phyloP scores from a whole-genome alignment of 2,329 filamentous ascomycete species.

The Exophiala alcalophila region DNA sequence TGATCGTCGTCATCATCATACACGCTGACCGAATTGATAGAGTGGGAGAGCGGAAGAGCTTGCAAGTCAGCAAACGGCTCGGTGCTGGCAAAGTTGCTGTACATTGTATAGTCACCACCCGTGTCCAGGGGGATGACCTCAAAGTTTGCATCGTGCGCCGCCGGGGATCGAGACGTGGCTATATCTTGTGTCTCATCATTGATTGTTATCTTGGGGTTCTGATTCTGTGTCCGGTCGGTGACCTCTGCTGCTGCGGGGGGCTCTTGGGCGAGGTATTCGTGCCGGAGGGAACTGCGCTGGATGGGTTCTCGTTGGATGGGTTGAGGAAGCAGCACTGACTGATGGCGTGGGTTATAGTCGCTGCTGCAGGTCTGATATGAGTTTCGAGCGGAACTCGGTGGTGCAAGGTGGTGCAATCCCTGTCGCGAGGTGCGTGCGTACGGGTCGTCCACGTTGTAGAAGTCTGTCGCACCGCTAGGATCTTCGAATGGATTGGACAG shows the following conservation, averaged over 20 bases:
- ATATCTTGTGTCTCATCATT: conserved; percentile 9
- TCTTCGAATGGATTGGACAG: conserved; percentile 4
- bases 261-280: conserved; percentile 2
- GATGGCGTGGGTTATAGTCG: conserved; percentile 9
- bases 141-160: conserved; percentile 5
- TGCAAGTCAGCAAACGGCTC: too few species aligned
- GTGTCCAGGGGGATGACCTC: conserved; percentile 5
- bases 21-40: not conserved
- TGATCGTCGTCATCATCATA: conserved; percentile 2
- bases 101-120: not conserved
- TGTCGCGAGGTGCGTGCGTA: conserved; percentile 11
- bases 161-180: not conserved
- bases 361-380: conserved; percentile 12
- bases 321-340: conserved; percentile 16
- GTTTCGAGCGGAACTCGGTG: conserved; percentile 7
- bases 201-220: conserved; percentile 12
- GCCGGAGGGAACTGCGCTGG: conserved; percentile 8
- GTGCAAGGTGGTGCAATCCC: conserved; percentile 9
- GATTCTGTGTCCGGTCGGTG: not conserved
- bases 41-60: conserved; percentile 1
- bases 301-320: conserved; percentile 2
- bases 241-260: not conserved
- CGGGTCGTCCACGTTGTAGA: conserved; percentile 16
- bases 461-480: not conserved
- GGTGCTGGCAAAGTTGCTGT: not conserved